Conservation (phyloP, 2,329 filamentous ascomycete species). For the Stagonosporopsis vannaccii region DNA sequence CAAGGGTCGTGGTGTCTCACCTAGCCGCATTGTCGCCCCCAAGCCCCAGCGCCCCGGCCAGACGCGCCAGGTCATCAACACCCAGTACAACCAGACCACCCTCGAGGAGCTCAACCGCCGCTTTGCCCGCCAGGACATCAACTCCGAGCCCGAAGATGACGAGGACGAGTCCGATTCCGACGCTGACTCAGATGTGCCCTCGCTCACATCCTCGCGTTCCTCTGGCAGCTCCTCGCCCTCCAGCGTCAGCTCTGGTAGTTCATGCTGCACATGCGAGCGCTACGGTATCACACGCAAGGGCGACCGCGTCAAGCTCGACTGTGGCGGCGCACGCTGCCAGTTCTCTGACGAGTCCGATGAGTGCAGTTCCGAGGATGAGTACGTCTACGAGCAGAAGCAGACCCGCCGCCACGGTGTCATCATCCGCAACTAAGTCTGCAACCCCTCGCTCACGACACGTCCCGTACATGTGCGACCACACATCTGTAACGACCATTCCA, state of each 20-base stretch:
- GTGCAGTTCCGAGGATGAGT: slow-evolving; percentile 74
- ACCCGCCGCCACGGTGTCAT: slow-evolving; percentile 57
- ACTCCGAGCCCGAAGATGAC: slow-evolving; percentile 63
- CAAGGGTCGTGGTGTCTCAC: slow-evolving; percentile 86
- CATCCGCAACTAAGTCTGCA: slow-evolving; percentile 44
- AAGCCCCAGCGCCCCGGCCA: slow-evolving; percentile 89
- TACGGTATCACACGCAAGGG: slow-evolving; percentile 95
- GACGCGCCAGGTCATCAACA: slow-evolving; percentile 84
- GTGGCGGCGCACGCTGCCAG: slow-evolving; percentile 86
- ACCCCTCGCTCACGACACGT: background rate
- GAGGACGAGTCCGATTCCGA: slow-evolving; percentile 71
- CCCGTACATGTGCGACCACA: slow-evolving; percentile 6
- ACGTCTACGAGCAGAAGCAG: slow-evolving; percentile 59
- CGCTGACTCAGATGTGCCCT: slow-evolving; percentile 69
- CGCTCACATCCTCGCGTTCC: slow-evolving; percentile 70
- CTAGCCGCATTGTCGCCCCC: slow-evolving; percentile 88
- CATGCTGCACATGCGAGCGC: slow-evolving; percentile 88
- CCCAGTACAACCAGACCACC: slow-evolving; percentile 76
- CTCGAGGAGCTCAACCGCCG: slow-evolving; percentile 81
- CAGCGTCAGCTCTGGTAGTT: slow-evolving; percentile 62
- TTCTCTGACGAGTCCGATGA: slow-evolving; percentile 74
- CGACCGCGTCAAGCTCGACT: slow-evolving; percentile 95
- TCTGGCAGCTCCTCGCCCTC: slow-evolving; percentile 72
- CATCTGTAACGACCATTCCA: slow-evolving; percentile 22
- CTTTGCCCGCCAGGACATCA: slow-evolving; percentile 73